Evolutionary conservation across 2,329 filamentous ascomycete species (phyloP), one percentile per base, ranked within the genome.

Genomic region (Ophiostoma quercus): DNA sequence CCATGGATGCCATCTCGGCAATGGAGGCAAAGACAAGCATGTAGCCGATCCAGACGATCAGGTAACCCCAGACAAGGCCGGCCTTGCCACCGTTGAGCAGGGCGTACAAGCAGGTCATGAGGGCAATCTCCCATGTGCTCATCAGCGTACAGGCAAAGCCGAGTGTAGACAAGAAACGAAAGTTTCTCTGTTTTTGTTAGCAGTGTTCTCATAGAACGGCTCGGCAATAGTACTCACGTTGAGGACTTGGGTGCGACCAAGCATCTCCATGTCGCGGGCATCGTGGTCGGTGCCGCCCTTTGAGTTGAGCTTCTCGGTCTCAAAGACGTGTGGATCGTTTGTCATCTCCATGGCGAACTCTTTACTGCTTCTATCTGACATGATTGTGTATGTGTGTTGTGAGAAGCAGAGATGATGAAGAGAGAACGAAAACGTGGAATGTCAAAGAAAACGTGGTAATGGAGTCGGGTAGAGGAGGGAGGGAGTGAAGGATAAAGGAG

Each of bases 71-170:
- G 57, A 87, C 81, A 12, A 85, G 77, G 32, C 84, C 84, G 2
- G 81, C 83, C 1, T 82, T 81, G 16, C 84, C 85, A 8, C 84
- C 84, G 73, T 85, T 85, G n/a, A 77, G 73, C 25, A 82, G 77
- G 7, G 78, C 78, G 51, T 80, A 79, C 2, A 77, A 74, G 5
- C 78, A 76, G 0, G 79, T 79, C 71, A 81, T 77, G 51, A 84
- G 74, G 2, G 80, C 77, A 51, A 80, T 79, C 74, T 87, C 85
- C 85, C 84, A 87, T 0, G 84, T 85, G 67, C 82, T 81, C 73
- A 85, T 81, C 47, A 84, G 78, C 29, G 84, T 82, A 72, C 82
- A 83, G n/a, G 82, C 81, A 71, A 85, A 85, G 6, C 83, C 83
- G 14, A 85, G 78, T 39, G 84, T 85, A 3, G 82, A 81, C 69